These are phyloP conservation scores for Thraustochytrium sp. DNA, from an alignment of 352 stramenopile species.

Conservation along the genomic window DNA sequence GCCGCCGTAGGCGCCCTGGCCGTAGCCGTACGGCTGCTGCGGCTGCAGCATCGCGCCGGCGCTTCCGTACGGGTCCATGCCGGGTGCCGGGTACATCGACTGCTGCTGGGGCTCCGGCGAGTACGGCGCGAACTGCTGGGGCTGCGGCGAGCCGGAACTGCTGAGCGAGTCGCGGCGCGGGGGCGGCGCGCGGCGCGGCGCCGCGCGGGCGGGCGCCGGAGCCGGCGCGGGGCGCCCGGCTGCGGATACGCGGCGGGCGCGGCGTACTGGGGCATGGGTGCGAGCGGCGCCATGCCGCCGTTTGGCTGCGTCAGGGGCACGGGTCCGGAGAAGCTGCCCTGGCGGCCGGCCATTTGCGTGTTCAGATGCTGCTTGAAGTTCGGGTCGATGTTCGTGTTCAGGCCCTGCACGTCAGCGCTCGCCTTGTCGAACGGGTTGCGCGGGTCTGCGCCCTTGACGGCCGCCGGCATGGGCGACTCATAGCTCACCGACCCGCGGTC, in stretches of 20 bases:
- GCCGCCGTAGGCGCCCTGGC: background rate
- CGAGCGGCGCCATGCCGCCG: background rate
- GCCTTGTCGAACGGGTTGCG: constrained; percentile 10
- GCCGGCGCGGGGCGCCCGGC: background rate
- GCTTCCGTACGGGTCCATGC: too few species aligned
- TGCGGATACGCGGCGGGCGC: background rate
- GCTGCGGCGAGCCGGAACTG: background rate
- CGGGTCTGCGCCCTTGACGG: background rate
- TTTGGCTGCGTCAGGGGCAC: too few species aligned
- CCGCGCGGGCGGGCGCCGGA: background rate
- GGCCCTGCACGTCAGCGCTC: background rate
- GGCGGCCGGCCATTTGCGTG: too few species aligned
- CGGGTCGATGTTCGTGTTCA: background rate
- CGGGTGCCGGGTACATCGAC: background rate
- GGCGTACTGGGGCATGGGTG: too few species aligned
- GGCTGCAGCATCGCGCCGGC: background rate
- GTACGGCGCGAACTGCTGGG: background rate
- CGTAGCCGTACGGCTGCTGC: background rate
- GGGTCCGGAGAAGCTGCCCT: too few species aligned
- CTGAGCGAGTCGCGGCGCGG: background rate
- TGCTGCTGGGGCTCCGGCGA: background rate
- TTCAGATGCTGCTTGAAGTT: too few species aligned
- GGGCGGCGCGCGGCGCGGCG: background rate
- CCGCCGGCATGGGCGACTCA: background rate
- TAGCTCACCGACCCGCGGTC: background rate